Evolutionary conservation across 495 filamentous ascomycete genomes (phyloP).

Genomic region (Aspergillus indologenus): DNA sequence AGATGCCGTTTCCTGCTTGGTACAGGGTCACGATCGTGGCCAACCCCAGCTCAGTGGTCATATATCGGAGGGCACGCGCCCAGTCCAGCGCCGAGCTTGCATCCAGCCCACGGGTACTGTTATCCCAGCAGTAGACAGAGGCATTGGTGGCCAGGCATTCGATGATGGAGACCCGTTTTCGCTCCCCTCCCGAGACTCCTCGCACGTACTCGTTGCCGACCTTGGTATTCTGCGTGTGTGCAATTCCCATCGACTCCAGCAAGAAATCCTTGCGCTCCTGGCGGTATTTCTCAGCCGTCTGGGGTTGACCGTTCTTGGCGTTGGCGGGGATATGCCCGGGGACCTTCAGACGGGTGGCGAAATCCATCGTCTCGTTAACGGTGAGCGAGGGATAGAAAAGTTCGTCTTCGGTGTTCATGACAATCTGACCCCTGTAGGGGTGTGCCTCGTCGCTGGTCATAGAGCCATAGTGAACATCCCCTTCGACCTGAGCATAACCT

Average conservation of each 20-base stretch:
- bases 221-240: slow-evolving; percentile 76
- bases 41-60: slow-evolving; percentile 45
- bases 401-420: slow-evolving; percentile 61
- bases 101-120: slow-evolving; percentile 59
- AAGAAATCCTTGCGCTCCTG: slow-evolving; percentile 62
- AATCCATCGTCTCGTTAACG: slow-evolving; percentile 63
- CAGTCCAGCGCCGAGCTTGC: slow-evolving; percentile 55
- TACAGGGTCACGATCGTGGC: slow-evolving; percentile 51
- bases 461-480: slow-evolving; percentile 56
- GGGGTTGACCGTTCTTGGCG: slow-evolving; percentile 43
- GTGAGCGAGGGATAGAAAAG: slow-evolving; percentile 60
- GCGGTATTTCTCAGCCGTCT: slow-evolving; percentile 37
- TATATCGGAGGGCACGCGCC: slow-evolving; percentile 41
- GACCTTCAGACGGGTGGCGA: slow-evolving; percentile 50
- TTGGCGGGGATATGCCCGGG: slow-evolving; percentile 60
- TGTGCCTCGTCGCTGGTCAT: slow-evolving; percentile 51
- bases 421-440: slow-evolving; percentile 60
- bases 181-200: slow-evolving; percentile 81
- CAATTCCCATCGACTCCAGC: slow-evolving; percentile 69
- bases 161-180: slow-evolving; percentile 66
- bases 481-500: slow-evolving; percentile 51
- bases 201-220: slow-evolving; percentile 76
- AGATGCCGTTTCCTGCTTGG: slow-evolving; percentile 62
- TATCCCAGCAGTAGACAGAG: slow-evolving; percentile 61
- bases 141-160: slow-evolving; percentile 60